phyloP scores from a whole-genome alignment of 192 early-diverging fungal genomes.

The Coemansia brasiliensis region DNA sequence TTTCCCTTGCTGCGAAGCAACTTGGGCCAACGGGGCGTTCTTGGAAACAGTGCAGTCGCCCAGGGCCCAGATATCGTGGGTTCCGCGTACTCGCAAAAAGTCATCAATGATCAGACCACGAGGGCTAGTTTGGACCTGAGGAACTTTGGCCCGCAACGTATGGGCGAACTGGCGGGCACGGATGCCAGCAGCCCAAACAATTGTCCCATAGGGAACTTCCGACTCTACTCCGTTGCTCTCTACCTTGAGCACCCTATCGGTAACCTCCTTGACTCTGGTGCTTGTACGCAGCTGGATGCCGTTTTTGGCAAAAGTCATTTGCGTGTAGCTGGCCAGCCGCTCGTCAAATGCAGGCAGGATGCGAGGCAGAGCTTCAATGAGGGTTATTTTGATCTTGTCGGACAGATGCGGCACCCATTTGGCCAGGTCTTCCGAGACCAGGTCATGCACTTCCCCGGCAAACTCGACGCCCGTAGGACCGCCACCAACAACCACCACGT shows the following conservation, averaged over 20 bases:
- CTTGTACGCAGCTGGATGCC: constrained; percentile 74
- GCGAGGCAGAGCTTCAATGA: constrained; percentile 78
- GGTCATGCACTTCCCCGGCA: constrained; percentile 76
- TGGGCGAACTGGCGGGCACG: constrained; percentile 62
- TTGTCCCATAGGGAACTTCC: constrained; percentile 64
- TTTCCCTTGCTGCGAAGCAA: constrained; percentile 84
- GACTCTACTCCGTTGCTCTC: constrained; percentile 24
- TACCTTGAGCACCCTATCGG: constrained; percentile 55
- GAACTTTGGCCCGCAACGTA: constrained; percentile 52
- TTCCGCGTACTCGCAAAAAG: constrained; percentile 60
- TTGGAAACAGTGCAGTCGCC: constrained; percentile 90
- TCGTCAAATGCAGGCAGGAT: constrained; percentile 77
- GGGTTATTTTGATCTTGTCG: constrained; percentile 60
- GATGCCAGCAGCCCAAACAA: constrained; percentile 78
- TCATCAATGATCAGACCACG: constrained; percentile 73
- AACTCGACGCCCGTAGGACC: constrained; percentile 83
- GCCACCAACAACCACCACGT: constrained; percentile 86
- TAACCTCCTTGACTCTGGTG: constrained; percentile 62
- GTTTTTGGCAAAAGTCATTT: constrained; percentile 69
- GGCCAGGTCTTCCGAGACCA: constrained; percentile 78
- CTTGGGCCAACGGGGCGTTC: constrained; percentile 77
- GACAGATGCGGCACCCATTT: constrained; percentile 72
- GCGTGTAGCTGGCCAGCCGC: constrained; percentile 70
- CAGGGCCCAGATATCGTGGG: constrained; percentile 71
- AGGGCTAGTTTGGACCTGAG: constrained; percentile 37